These are phyloP conservation scores for Emydomyces testavorans DNA, from an alignment of 2,329 filamentous ascomycete genomes.

Conservation along the genomic window DNA sequence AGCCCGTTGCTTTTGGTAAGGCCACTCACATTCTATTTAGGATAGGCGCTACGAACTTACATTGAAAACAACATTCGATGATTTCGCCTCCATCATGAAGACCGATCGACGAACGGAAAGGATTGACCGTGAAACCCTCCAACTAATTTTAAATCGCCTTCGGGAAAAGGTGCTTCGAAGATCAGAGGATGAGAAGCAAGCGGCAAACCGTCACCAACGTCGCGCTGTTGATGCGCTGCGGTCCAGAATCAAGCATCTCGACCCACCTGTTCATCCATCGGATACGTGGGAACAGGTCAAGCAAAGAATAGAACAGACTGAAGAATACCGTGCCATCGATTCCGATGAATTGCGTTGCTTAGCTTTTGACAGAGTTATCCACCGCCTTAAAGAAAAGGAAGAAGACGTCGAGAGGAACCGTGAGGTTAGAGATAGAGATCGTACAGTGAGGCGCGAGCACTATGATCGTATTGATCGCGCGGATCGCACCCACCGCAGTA, in stretches of 20 bases:
- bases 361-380: slow-evolving; percentile 86
- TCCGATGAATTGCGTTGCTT: slow-evolving; percentile 70
- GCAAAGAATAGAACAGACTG: slow-evolving; percentile 62
- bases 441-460: slow-evolving; percentile 43
- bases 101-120: slow-evolving; percentile 79
- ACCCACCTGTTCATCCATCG: slow-evolving; percentile 63
- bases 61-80: slow-evolving; percentile 72
- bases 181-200: slow-evolving; percentile 69
- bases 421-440: slow-evolving; percentile 47
- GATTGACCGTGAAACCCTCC: slow-evolving; percentile 67
- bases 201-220: slow-evolving; percentile 74
- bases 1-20: not conserved
- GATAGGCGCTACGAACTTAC: slow-evolving; percentile 88
- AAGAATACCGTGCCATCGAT: slow-evolving; percentile 72
- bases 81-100: slow-evolving; percentile 72
- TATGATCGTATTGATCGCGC: slow-evolving; percentile 22
- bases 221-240: slow-evolving; percentile 74
- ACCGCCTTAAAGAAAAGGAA: slow-evolving; percentile 81
- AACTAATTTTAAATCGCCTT: slow-evolving; percentile 74
- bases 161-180: slow-evolving; percentile 76
- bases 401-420: slow-evolving; percentile 60
- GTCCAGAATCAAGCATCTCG: slow-evolving; percentile 75
- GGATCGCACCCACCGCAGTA: slow-evolving; percentile 46
- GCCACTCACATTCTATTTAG: slow-evolving; percentile 41
- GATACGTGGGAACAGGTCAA: slow-evolving; percentile 87